A percentile compares a stretch with the other conserved stretches of the same genome.
Evolutionary conservation across 805 yeast species (phyloP).

Genomic region (Wickerhamiella occidentalis): DNA sequence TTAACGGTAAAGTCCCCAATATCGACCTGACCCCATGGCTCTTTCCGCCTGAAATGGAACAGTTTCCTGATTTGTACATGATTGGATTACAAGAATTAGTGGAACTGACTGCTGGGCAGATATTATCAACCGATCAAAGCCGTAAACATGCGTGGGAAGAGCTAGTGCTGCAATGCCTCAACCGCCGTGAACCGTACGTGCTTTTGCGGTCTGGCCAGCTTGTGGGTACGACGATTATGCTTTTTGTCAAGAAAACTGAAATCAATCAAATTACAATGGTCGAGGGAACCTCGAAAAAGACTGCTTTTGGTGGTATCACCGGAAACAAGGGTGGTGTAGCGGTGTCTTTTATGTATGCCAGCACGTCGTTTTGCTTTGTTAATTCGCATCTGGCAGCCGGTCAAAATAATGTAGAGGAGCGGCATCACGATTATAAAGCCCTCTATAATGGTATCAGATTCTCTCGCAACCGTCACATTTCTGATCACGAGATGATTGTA

Average conservation of each 20-base stretch:
- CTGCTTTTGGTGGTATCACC: conserved; percentile 93
- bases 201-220: conserved; percentile 74
- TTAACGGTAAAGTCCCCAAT: conserved; percentile 55
- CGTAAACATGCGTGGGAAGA: conserved; percentile 71
- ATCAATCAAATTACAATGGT: conserved; percentile 59
- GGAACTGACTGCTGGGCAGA: conserved; percentile 83
- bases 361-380: conserved; percentile 68
- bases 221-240: conserved; percentile 73
- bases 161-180: conserved; percentile 49
- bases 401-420: conserved; percentile 60
- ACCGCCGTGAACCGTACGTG: conserved; percentile 44
- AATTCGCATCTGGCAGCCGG: conserved; percentile 96
- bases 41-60: conserved; percentile 41
- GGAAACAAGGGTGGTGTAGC: conserved; percentile 97
- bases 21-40: conserved; percentile 67
- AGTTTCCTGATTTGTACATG: conserved; percentile 67
- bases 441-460: conserved; percentile 67
- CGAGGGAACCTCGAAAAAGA: conserved; percentile 88
- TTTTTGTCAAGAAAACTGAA: conserved; percentile 55
- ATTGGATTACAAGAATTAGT: conserved; percentile 91
- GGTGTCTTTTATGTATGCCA: conserved; percentile 70
- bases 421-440: conserved; percentile 72
- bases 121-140: conserved; percentile 72
- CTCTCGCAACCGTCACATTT: conserved; percentile 59
- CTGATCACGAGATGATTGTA: conserved; percentile 73